Base-by-base conservation (phyloP, 495 filamentous ascomycete species). In the Lasiosphaeria hispida region DNA sequence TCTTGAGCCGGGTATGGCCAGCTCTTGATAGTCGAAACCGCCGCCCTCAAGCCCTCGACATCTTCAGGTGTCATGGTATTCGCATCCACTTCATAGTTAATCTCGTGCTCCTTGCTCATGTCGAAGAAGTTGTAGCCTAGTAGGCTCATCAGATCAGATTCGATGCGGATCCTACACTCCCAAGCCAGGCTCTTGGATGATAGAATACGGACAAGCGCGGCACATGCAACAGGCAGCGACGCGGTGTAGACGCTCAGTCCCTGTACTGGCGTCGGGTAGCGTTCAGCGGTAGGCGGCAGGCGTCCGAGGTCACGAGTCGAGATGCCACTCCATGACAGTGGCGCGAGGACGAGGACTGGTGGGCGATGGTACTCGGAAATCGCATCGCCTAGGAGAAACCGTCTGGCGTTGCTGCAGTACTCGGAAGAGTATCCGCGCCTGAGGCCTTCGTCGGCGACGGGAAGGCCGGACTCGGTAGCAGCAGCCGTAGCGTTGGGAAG, bases 11-110 rank as follows among this genome's bases (percentile, higher is more conserved):
- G 40, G 40, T 43, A 43, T 43, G 40, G 40, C 40, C 40, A 43
- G 40, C 40, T 43, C 40, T n/a, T 43, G 40, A 43, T 43, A 43
- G 40, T 43, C 40, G 40, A 43, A 43, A 43, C 40, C 40, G 40
- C 40, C 40, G 40, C 40, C 6, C 40, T 43, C 40, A 43, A 43
- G 40, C 13, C 40, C 40, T 43, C 40, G 40, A 43, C 40, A 43
- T 43, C 40, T 43, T 43, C 13, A 43, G 40, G 40, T 43, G 40
- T 43, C 40, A 43, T 43, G 6, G 40, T 43, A 43, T 43, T 43
- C 40, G 40, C 40, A 43, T 43, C 40, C 40, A 43, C 40, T 43
- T 43, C 40, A 43, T 43, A 43, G 40, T 43, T n/a, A 13, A 43
- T 43, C 40, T 43, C 40, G 40, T 43, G 11, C 40, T 43, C 40